Conservation (phyloP, 169 alveolate genomes). For the Sarcocystis neurona region DNA sequence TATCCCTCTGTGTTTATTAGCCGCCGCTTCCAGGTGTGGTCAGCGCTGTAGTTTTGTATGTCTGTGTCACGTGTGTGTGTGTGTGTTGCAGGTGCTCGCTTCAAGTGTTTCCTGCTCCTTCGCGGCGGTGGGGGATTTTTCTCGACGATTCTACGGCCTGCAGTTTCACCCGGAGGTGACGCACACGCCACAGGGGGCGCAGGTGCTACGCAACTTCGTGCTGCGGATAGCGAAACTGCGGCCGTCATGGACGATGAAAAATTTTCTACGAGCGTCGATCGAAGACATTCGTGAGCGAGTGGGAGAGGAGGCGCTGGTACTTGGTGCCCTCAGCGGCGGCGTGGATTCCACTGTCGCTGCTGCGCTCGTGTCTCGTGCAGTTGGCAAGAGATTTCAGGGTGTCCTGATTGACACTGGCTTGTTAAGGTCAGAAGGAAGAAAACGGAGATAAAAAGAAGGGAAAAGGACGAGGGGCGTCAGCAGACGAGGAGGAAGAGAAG, state of each 20-base stretch:
- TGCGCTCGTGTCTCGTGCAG: constrained; percentile 58
- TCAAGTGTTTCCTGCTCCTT: constrained; percentile 61
- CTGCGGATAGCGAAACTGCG: background rate
- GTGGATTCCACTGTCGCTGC: constrained; percentile 75
- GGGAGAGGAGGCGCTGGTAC: constrained; percentile 49
- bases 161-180: constrained; percentile 77
- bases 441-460: too few species aligned
- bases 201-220: constrained; percentile 67
- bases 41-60: too few species aligned
- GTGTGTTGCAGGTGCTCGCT: constrained; percentile 49
- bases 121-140: constrained; percentile 63
- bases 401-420: constrained; percentile 75
- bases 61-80: background rate
- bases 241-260: constrained; percentile 68
- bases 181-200: constrained; percentile 68
- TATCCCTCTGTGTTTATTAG: too few species aligned
- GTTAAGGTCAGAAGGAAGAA: constrained; percentile 46
- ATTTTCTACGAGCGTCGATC: constrained; percentile 63
- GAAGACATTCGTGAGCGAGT: constrained; percentile 17
- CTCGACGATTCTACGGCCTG: constrained; percentile 63
- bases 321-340: constrained; percentile 76
- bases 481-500: too few species aligned
- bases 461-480: too few species aligned
- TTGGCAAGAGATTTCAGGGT: constrained; percentile 72
- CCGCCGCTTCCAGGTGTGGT: too few species aligned